These are phyloP conservation scores for Lipomyces mesembrius DNA, from an alignment of 805 yeast genomes.

Conservation along the genomic window DNA sequence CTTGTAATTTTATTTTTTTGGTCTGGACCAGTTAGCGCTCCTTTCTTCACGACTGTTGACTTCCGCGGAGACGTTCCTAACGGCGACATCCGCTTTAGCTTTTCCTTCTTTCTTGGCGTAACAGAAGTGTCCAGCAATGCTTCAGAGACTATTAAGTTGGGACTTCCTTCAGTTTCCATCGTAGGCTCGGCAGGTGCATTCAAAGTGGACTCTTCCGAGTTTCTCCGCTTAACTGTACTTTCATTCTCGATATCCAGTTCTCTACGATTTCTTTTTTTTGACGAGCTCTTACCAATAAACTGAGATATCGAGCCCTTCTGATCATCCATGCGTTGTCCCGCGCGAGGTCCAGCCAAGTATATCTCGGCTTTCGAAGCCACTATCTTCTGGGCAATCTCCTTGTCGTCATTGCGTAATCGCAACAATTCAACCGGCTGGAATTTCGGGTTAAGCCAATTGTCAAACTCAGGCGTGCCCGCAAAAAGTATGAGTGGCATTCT, in stretches of 20 bases:
- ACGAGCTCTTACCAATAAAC: conserved; percentile 7
- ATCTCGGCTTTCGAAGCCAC: conserved; percentile 25
- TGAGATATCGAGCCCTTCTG: conserved; percentile 13
- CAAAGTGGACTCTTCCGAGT: not conserved
- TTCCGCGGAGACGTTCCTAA: not conserved
- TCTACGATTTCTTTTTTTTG: conserved; percentile 1
- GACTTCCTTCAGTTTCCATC: not conserved
- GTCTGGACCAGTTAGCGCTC: not conserved
- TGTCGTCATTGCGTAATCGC: conserved; percentile 51
- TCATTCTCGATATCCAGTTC: not conserved
- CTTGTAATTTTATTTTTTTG: conserved; percentile 20
- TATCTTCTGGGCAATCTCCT: conserved; percentile 11
- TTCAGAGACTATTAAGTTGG: not conserved
- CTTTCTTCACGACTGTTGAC: not conserved
- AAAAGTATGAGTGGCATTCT: conserved; percentile 77
- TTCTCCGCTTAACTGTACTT: not conserved
- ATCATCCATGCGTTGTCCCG: conserved; percentile 16
- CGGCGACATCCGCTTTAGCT: not conserved
- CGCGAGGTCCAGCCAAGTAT: conserved; percentile 30
- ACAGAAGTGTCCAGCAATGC: not conserved
- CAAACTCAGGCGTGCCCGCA: conserved; percentile 60
- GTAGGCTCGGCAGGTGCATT: not conserved
- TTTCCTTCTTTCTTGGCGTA: not conserved
- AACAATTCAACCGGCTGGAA: conserved; percentile 52
- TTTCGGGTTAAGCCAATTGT: conserved; percentile 64